These are phyloP conservation scores for Leptographium wingfieldii DNA, from an alignment of 2,329 filamentous ascomycete genomes.

Conservation along the genomic window DNA sequence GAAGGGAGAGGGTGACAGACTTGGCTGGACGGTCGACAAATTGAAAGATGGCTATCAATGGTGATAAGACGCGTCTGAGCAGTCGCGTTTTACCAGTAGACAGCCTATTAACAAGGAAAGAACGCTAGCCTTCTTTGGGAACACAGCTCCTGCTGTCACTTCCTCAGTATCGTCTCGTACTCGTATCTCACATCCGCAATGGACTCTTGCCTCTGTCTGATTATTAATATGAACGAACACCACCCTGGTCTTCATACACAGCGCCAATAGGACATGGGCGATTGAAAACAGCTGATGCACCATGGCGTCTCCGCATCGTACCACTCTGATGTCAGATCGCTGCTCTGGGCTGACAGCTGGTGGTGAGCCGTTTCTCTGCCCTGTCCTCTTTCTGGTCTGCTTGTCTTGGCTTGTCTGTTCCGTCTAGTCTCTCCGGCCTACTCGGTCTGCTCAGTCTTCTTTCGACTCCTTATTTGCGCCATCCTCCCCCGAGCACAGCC, in stretches of 20 bases:
- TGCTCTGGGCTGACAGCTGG: neutral
- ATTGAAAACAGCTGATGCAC: too few species aligned
- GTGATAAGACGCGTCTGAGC: neutral
- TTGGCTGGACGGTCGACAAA: too few species aligned
- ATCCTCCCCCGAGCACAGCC: neutral
- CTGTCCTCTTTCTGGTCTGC: neutral
- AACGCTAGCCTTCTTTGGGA: neutral
- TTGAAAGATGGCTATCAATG: neutral
- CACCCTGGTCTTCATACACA: too few species aligned
- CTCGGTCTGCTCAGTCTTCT: neutral
- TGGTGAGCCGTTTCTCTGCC: too few species aligned
- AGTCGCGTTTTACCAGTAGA: neutral
- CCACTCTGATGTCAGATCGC: neutral
- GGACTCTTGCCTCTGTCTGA: neutral
- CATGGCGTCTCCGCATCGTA: neutral
- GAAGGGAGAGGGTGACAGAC: neutral
- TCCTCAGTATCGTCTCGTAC: too few species aligned
- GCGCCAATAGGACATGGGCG: too few species aligned
- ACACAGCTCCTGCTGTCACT: neutral
- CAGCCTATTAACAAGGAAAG: neutral
- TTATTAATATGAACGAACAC: neutral
- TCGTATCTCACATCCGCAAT: too few species aligned
- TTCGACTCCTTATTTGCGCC: neutral
- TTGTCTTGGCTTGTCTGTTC: neutral
- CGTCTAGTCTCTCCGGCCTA: neutral